These are phyloP conservation scores for Gautieria morchelliformis DNA, from an alignment of 768 basidiomycete species.

Conservation along the genomic window DNA sequence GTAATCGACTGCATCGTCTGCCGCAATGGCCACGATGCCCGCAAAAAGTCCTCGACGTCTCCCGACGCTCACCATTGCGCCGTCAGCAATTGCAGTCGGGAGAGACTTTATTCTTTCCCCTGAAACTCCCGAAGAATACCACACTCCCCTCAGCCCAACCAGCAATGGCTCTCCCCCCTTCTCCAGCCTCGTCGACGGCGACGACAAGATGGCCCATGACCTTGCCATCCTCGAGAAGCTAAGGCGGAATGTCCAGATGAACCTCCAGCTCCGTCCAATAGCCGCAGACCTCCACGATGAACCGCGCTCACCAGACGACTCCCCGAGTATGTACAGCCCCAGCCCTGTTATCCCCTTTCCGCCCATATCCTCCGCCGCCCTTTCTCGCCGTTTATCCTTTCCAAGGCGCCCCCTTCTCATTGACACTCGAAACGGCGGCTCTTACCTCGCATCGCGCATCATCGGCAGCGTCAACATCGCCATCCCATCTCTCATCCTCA, in stretches of 20 bases:
- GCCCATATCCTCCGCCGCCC: constrained; percentile 37
- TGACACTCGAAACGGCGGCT: constrained; percentile 67
- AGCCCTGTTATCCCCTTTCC: neutral
- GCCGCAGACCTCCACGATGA: constrained; percentile 37
- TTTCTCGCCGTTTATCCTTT: constrained; percentile 36
- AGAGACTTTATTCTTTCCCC: constrained; percentile 6
- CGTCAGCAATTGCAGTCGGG: neutral
- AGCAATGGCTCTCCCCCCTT: neutral
- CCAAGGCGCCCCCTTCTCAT: constrained; percentile 62
- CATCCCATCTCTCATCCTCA: constrained; percentile 85
- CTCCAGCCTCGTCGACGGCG: constrained; percentile 9
- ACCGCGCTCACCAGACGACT: constrained; percentile 3
- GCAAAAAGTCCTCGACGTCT: constrained; percentile 5
- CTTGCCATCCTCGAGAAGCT: constrained; percentile 60
- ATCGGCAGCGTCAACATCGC: constrained; percentile 70
- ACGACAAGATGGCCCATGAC: constrained; percentile 58
- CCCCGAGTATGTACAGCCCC: neutral
- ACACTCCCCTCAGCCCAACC: constrained; percentile 4
- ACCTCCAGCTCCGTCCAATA: constrained; percentile 71
- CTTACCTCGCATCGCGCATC: constrained; percentile 58
- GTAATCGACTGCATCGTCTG: neutral
- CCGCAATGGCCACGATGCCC: constrained; percentile 1
- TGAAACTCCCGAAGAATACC: constrained; percentile 4
- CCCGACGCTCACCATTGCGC: constrained; percentile 4
- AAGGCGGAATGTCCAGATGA: constrained; percentile 63